Evolutionary conservation across 164 flowering plant genomes (phyloP).

Genomic region (Magnolia changhungtana): DNA sequence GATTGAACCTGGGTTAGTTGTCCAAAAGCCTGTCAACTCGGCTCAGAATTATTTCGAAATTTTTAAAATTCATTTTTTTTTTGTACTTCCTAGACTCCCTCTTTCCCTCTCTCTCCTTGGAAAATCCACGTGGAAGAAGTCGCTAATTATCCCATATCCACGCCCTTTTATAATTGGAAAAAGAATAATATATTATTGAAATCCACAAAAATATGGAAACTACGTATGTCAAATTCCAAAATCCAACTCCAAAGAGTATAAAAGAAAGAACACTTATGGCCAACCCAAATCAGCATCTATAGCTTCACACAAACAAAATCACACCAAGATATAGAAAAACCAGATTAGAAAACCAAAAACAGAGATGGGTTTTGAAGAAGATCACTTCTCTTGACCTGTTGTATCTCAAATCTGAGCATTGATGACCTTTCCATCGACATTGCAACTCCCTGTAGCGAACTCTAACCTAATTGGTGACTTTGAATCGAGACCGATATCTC

Average conservation of each 20-base stretch:
- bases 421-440: conserved; percentile 46
- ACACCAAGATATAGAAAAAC: background rate
- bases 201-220: background rate
- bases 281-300: background rate
- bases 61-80: too few species aligned
- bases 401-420: conserved; percentile 61
- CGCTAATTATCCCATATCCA: background rate
- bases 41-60: too few species aligned
- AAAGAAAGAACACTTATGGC: background rate
- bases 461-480: conserved; percentile 69
- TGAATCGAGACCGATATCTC: conserved; percentile 63
- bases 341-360: conserved; percentile 16
- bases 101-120: too few species aligned
- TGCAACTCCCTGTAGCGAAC: conserved; percentile 60
- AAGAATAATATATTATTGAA: background rate
- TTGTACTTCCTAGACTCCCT: too few species aligned
- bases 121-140: too few species aligned
- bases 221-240: conserved; percentile 8
- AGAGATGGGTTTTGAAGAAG: background rate
- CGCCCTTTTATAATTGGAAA: background rate
- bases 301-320: background rate
- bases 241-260: conserved; percentile 2
- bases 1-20: too few species aligned
- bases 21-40: too few species aligned
- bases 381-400: conserved; percentile 48